These are phyloP conservation scores for Neurospora sp. DNA, from an alignment of 495 filamentous ascomycete genomes.

Conservation along the genomic window DNA sequence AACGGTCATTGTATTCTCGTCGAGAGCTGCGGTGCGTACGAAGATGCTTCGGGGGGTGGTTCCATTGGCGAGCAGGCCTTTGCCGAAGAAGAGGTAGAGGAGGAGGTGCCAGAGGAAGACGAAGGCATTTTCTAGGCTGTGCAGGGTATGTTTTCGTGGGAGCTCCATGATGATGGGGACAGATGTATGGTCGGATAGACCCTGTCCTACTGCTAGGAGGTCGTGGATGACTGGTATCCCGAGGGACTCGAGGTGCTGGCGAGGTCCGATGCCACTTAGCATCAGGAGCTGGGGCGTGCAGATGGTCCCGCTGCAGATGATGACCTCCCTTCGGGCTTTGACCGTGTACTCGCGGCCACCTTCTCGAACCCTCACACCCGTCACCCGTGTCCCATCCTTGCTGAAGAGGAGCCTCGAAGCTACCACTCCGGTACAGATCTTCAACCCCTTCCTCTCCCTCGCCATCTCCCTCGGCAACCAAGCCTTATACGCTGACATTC, in stretches of 20 bases:
- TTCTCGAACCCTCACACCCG: constrained; percentile 7
- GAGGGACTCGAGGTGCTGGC: constrained; percentile 36
- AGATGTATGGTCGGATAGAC: constrained; percentile 14
- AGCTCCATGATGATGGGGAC: constrained; percentile 17
- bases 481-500: constrained; percentile 12
- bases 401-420: constrained; percentile 13
- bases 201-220: constrained; percentile 11
- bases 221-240: constrained; percentile 47
- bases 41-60: constrained; percentile 10
- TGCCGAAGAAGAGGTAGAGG: constrained; percentile 13
- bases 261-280: constrained; percentile 21
- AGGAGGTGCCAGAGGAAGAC: constrained; percentile 12
- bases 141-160: constrained; percentile 14
- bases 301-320: constrained; percentile 13
- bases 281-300: constrained; percentile 19
- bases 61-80: constrained; percentile 8
- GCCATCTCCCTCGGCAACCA: constrained; percentile 10
- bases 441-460: constrained; percentile 4
- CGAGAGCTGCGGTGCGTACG: constrained; percentile 11
- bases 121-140: constrained; percentile 6
- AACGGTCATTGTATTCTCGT: constrained; percentile 12
- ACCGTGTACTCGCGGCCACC: constrained; percentile 7
- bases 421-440: constrained; percentile 15
- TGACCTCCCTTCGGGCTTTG: constrained; percentile 15
- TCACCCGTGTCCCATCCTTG: constrained; percentile 1